Percentiles rank a stretch among this genome's conserved stretches.
These are phyloP conservation scores for Solanum rostratum DNA, from an alignment of 257 asterid genomes.

Conservation along the genomic window DNA sequence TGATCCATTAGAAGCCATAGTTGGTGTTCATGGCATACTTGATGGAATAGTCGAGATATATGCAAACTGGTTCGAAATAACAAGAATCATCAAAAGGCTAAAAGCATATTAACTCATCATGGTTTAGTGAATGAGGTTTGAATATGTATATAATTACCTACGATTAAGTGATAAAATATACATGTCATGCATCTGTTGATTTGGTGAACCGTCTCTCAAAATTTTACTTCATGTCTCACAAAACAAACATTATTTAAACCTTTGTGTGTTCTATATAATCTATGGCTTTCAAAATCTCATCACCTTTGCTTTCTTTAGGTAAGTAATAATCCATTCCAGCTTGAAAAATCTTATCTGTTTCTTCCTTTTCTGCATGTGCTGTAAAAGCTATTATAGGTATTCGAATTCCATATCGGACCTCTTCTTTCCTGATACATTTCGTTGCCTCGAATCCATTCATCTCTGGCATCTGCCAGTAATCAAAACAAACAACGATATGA, in stretches of 20 bases:
- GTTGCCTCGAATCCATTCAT: slow-evolving; percentile 79
- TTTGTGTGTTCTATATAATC: background rate
- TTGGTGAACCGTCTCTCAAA: background rate
- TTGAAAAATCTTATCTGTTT: slow-evolving; percentile 26
- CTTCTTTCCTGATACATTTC: slow-evolving; percentile 41
- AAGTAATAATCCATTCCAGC: slow-evolving; percentile 62
- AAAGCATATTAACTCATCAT: no score
- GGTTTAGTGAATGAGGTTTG: no score
- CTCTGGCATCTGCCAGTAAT: slow-evolving; percentile 42
- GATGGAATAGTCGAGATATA: no score
- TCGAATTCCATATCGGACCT: slow-evolving; percentile 26
- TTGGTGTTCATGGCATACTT: background rate
- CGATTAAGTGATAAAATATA: background rate
- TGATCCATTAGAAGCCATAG: background rate
- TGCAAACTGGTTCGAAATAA: no score
- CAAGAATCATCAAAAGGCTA: no score
- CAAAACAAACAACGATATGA: background rate
- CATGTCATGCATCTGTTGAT: background rate
- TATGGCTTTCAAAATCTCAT: slow-evolving; percentile 19
- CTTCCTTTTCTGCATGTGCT: slow-evolving; percentile 39
- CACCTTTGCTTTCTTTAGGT: background rate
- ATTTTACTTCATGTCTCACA: background rate
- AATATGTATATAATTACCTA: background rate
- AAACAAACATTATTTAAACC: background rate
- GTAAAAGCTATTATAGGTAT: slow-evolving; percentile 63